Conservation (phyloP, 2,329 filamentous ascomycete species). For the Orbilia blumenaviensis region DNA sequence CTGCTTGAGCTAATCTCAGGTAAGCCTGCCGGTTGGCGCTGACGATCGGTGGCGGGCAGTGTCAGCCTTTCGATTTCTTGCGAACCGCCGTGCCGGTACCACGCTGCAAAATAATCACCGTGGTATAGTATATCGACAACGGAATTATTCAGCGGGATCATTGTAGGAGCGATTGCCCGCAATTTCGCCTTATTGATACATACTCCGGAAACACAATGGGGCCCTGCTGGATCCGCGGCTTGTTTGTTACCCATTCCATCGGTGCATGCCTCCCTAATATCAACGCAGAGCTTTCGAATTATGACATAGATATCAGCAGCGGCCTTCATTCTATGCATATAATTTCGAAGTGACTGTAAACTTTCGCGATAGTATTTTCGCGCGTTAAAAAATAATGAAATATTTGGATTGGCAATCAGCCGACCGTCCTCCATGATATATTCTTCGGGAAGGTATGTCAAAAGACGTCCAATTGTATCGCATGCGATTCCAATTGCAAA, state of each 20-base stretch:
- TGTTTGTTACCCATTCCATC: constrained; percentile 25
- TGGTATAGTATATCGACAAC: constrained; percentile 51
- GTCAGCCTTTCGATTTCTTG: constrained; percentile 53
- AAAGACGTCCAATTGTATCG: constrained; percentile 49
- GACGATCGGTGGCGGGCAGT: constrained; percentile 51
- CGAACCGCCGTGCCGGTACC: constrained; percentile 49
- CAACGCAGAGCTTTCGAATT: constrained; percentile 48
- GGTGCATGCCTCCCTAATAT: constrained; percentile 47
- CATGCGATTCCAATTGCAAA: constrained; percentile 49
- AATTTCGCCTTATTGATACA: constrained; percentile 47
- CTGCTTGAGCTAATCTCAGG: constrained; percentile 52
- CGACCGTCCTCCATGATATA: constrained; percentile 52
- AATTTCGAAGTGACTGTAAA: constrained; percentile 41
- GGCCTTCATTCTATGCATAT: constrained; percentile 48
- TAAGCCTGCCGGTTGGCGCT: constrained; percentile 39
- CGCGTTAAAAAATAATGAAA: constrained; percentile 49
- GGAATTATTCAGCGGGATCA: constrained; percentile 49
- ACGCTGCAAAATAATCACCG: constrained; percentile 49
- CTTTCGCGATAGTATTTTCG: constrained; percentile 51
- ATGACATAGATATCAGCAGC: constrained; percentile 50
- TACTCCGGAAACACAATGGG: constrained; percentile 43
- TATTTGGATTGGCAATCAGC: constrained; percentile 42
- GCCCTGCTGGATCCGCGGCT: constrained; percentile 9
- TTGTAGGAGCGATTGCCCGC: constrained; percentile 38
- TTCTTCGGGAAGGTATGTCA: constrained; percentile 51